Conservation (phyloP, 805 yeast species). For the Wickerhamomyces queroliae region DNA sequence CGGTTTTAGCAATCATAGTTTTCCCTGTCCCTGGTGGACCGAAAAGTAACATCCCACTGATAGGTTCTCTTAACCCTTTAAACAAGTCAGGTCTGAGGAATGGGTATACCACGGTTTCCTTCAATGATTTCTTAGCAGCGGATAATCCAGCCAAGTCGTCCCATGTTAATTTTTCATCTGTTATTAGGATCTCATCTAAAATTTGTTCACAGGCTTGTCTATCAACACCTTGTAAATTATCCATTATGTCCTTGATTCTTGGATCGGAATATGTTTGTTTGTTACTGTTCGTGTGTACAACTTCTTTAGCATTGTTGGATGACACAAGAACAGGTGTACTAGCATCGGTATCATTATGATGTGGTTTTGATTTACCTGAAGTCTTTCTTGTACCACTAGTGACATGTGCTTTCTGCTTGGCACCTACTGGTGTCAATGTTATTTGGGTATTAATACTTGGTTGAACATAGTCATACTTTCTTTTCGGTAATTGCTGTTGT, state of each 20-base stretch:
- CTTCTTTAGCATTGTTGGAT: conserved; percentile 3
- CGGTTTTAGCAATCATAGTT: conserved; percentile 96
- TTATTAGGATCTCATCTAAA: conserved; percentile 80
- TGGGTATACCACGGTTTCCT: conserved; percentile 96
- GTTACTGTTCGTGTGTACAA: not conserved
- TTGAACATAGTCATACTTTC: conserved; percentile 20
- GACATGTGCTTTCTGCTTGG: not conserved
- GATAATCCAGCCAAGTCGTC: conserved; percentile 93
- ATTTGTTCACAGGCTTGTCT: conserved; percentile 45
- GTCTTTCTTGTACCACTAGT: not conserved
- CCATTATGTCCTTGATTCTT: conserved; percentile 23
- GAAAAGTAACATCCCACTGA: conserved; percentile 90
- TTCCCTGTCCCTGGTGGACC: conserved; percentile 99
- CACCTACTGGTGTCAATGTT: conserved; percentile 13
- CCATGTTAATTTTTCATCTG: conserved; percentile 94
- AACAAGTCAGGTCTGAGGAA: conserved; percentile 91
- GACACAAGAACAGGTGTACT: not conserved
- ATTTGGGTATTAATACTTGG: conserved; percentile 22
- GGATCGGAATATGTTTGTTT: conserved; percentile 12
- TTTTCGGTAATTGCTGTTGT: not conserved
- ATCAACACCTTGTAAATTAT: conserved; percentile 19
- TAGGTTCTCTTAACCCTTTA: conserved; percentile 89
- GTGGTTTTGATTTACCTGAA: not conserved
- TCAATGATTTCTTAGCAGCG: conserved; percentile 78
- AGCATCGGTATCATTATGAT: not conserved